Evolutionary conservation across 2,329 filamentous ascomycete species (phyloP).

Genomic region (Graphium sp.): DNA sequence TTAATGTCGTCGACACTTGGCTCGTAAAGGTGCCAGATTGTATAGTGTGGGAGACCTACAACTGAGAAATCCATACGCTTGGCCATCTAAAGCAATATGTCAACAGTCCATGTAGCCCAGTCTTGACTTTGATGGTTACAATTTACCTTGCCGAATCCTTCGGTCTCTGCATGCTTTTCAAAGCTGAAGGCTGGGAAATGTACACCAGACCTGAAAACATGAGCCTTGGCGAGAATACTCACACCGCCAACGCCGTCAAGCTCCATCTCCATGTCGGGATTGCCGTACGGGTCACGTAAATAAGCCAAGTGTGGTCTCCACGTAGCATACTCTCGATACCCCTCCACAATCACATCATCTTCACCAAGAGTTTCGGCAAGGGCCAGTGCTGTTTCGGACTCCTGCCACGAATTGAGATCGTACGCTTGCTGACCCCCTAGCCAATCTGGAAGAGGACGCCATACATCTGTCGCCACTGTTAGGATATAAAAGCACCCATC

Average conservation of each 20-base stretch:
- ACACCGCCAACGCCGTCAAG: constrained; percentile 96
- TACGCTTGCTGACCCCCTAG: constrained; percentile 96
- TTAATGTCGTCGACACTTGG: constrained; percentile 94
- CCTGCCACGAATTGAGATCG: constrained; percentile 97
- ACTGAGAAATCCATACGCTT: constrained; percentile 93
- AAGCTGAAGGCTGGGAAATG: constrained; percentile 99
- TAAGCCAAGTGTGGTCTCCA: constrained; percentile 97
- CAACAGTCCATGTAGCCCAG: neutral
- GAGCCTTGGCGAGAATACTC: constrained; percentile 90
- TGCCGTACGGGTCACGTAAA: constrained; percentile 87
- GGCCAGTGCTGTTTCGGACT: constrained; percentile 89
- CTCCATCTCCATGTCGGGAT: constrained; percentile 99
- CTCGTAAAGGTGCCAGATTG: constrained; percentile 98
- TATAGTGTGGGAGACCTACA: constrained; percentile 90
- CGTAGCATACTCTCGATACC: constrained; percentile 95
- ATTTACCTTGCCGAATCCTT: constrained; percentile 93
- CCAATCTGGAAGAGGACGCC: constrained; percentile 97
- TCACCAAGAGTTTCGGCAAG: constrained; percentile 91
- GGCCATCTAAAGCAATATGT: constrained; percentile 57
- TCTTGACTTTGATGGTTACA: too few species aligned
- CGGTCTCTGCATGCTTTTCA: constrained; percentile 94
- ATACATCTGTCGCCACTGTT: constrained; percentile 52
- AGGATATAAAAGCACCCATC: neutral
- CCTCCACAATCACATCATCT: constrained; percentile 96
- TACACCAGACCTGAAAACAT: constrained; percentile 84